phyloP scores from a whole-genome alignment of 192 early-diverging fungal genomes.

The Helicostylum pulchrum region DNA sequence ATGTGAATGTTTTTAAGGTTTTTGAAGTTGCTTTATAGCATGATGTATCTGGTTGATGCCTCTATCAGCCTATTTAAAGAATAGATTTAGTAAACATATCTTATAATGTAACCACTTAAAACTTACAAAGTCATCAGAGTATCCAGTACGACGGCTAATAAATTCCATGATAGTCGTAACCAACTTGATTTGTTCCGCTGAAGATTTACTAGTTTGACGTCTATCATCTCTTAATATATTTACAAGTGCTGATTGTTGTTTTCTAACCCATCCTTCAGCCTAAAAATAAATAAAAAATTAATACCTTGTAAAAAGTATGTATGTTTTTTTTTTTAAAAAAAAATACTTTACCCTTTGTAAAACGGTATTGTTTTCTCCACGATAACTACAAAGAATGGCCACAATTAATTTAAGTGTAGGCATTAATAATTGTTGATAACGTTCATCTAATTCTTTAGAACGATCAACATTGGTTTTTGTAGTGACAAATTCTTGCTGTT shows the following conservation, averaged over 20 bases:
- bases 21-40: no score
- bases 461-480: background rate
- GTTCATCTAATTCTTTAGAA: slow-evolving; percentile 3
- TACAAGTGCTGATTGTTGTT: slow-evolving; percentile 10
- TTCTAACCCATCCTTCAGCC: slow-evolving; percentile 16
- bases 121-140: slow-evolving; percentile 2
- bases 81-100: no score
- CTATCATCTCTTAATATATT: slow-evolving; percentile 1
- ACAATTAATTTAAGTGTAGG: slow-evolving; percentile 17
- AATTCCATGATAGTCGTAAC: background rate
- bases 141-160: slow-evolving; percentile 6
- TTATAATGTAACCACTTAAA: background rate
- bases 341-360: slow-evolving; percentile 4
- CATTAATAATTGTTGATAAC: slow-evolving; percentile 16
- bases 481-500: background rate
- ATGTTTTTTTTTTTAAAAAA: background rate
- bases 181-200: background rate
- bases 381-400: slow-evolving; percentile 9
- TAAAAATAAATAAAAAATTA: background rate
- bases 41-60: background rate
- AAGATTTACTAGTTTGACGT: background rate
- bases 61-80: background rate
- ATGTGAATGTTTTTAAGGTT: no score
- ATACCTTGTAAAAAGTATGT: background rate
- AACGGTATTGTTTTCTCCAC: slow-evolving; percentile 11